phyloP scores from a whole-genome alignment of 371 early-diverging fungal species.

The Gilbertella persicaria region DNA sequence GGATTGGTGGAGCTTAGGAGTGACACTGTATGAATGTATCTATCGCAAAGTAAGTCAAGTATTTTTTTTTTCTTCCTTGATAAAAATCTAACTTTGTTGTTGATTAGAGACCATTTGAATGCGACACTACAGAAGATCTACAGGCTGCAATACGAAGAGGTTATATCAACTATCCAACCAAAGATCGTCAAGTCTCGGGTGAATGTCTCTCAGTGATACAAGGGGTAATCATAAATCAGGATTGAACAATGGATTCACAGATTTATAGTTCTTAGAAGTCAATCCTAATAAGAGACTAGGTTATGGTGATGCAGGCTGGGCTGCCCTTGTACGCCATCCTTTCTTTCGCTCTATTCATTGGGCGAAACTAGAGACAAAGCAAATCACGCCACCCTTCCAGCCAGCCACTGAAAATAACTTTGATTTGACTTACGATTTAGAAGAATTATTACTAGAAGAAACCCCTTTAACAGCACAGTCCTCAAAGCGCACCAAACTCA shows the following conservation, averaged over 20 bases:
- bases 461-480: conserved; percentile 58
- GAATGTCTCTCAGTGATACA: conserved; percentile 65
- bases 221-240: conserved; percentile 41
- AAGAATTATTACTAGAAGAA: conserved; percentile 89
- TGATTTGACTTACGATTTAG: conserved; percentile 93
- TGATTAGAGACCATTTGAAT: conserved; percentile 63
- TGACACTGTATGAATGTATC: conserved; percentile 75
- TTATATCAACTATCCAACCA: conserved; percentile 57
- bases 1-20: conserved; percentile 95
- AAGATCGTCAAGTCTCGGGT: conserved; percentile 53
- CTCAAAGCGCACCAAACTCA: conserved; percentile 11
- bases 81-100: not conserved
- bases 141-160: conserved; percentile 59
- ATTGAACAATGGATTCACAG: not conserved
- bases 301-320: conserved; percentile 48
- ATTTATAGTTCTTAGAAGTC: conserved; percentile 46
- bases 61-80: not conserved
- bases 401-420: conserved; percentile 77
- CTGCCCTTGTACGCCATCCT: conserved; percentile 48
- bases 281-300: conserved; percentile 56
- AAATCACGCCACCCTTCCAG: conserved; percentile 57
- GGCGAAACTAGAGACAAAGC: conserved; percentile 45
- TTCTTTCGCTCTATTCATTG: conserved; percentile 56
- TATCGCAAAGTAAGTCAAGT: conserved; percentile 49
- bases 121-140: conserved; percentile 52